These are phyloP conservation scores for Ceratobasidium sp. DNA, from an alignment of 1,284 basidiomycete species.

Conservation along the genomic window DNA sequence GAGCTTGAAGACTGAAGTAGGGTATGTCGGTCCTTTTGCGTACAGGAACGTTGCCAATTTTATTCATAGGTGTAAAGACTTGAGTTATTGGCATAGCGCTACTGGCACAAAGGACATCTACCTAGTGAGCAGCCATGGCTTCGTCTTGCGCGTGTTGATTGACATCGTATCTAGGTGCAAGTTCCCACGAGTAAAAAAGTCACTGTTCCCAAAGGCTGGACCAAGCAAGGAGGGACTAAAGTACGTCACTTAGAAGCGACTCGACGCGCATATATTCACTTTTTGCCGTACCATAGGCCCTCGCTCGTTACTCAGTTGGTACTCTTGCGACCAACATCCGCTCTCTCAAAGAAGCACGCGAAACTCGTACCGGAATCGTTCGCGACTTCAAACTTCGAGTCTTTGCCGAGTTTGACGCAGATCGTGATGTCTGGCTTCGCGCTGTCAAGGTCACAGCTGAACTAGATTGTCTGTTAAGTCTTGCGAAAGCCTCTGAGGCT, in stretches of 20 bases:
- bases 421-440: conserved; percentile 83
- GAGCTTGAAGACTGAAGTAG: conserved; percentile 70
- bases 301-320: conserved; percentile 81
- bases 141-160: not conserved
- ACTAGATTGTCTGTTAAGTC: conserved; percentile 92
- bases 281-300: conserved; percentile 63
- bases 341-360: conserved; percentile 89
- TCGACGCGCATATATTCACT: conserved; percentile 36
- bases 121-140: conserved; percentile 56
- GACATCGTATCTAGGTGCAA: conserved; percentile 34
- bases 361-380: conserved; percentile 82
- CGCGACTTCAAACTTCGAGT: conserved; percentile 86
- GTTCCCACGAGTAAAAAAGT: conserved; percentile 40
- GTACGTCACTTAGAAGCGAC: conserved; percentile 58
- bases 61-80: conserved; percentile 44
- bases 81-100: conserved; percentile 87
- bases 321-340: conserved; percentile 79
- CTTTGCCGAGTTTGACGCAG: conserved; percentile 87
- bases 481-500: conserved; percentile 89
- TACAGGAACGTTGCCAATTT: conserved; percentile 16
- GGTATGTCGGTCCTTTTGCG: conserved; percentile 59
- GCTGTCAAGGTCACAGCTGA: conserved; percentile 84
- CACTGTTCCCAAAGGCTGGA: conserved; percentile 82
- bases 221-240: conserved; percentile 85
- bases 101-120: conserved; percentile 74